Conservation (phyloP, 345 rosid species). For the Capsella bursapastoris region DNA sequence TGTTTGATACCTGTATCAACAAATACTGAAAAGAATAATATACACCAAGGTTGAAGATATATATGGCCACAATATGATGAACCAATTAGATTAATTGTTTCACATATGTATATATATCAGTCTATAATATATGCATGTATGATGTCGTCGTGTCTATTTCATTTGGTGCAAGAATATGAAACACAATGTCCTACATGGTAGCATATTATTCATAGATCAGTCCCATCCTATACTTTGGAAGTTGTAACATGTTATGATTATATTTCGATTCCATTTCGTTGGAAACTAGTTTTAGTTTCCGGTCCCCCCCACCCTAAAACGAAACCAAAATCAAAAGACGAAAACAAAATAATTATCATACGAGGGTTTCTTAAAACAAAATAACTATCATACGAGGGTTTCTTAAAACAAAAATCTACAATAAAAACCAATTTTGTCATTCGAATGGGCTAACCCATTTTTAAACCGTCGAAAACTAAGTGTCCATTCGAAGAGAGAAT, state of each 20-base stretch:
- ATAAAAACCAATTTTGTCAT: not conserved
- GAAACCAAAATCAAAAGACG: not conserved
- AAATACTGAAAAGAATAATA: not conserved
- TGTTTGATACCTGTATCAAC: too few relatives aligned
- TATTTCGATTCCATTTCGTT: not conserved
- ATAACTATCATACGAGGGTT: not conserved
- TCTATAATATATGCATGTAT: not conserved
- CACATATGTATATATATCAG: not conserved
- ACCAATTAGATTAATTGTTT: slow-evolving; percentile 18
- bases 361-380: not conserved
- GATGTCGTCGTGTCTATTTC: slow-evolving; percentile 23
- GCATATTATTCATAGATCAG: slow-evolving; percentile 10
- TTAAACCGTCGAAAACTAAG: not conserved
- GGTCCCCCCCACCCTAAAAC: not conserved
- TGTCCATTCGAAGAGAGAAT: not conserved
- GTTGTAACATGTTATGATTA: slow-evolving; percentile 3
- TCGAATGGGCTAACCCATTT: not conserved
- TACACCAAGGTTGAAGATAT: slow-evolving; percentile 26
- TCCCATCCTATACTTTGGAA: slow-evolving; percentile 3
- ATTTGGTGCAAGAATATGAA: slow-evolving; percentile 25
- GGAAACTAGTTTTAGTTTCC: slow-evolving; percentile 4
- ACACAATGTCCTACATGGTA: slow-evolving; percentile 34
- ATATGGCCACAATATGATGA: slow-evolving; percentile 28
- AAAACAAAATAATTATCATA: too few relatives aligned
- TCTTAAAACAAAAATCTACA: too few relatives aligned